phyloP scores from a whole-genome alignment of 2,329 filamentous ascomycete species.

The Fusarium mundagurra region DNA sequence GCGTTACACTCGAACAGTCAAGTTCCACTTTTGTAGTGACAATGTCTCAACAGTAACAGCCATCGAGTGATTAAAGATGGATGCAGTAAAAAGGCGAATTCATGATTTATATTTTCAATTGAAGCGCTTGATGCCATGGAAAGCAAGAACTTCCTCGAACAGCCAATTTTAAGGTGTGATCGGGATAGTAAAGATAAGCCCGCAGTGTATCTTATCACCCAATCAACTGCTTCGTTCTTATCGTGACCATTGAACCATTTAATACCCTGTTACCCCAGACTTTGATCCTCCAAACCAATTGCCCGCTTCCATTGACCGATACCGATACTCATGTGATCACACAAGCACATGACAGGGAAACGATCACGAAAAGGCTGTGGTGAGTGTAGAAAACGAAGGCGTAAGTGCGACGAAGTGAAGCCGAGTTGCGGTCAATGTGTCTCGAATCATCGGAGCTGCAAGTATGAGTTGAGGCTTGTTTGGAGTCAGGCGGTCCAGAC shows the following conservation, averaged over 20 bases:
- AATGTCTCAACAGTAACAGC: neutral
- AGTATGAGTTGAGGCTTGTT: slow-evolving; percentile 39
- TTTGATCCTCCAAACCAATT: neutral
- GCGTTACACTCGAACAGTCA: neutral
- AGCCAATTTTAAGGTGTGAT: neutral
- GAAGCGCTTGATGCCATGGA: neutral
- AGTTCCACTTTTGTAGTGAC: neutral
- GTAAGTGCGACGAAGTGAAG: slow-evolving; percentile 44
- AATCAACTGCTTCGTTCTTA: neutral
- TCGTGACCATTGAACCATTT: neutral
- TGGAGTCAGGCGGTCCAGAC: slow-evolving; percentile 29
- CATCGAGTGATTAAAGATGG: rapidly evolving
- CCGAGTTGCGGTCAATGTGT: slow-evolving; percentile 39
- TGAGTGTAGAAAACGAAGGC: slow-evolving; percentile 42
- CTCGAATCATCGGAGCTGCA: slow-evolving; percentile 26
- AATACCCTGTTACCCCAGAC: neutral
- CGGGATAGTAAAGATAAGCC: neutral
- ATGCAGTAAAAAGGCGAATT: rapidly evolving
- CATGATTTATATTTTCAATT: rapidly evolving
- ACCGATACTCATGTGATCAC: neutral
- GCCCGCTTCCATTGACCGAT: neutral
- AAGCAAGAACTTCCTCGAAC: neutral
- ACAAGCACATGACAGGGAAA: slow-evolving; percentile 30
- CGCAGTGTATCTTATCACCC: neutral
- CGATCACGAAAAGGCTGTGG: slow-evolving; percentile 44